Evolutionary conservation across 495 filamentous ascomycete species (phyloP).

Genomic region (Neurospora sp.): DNA sequence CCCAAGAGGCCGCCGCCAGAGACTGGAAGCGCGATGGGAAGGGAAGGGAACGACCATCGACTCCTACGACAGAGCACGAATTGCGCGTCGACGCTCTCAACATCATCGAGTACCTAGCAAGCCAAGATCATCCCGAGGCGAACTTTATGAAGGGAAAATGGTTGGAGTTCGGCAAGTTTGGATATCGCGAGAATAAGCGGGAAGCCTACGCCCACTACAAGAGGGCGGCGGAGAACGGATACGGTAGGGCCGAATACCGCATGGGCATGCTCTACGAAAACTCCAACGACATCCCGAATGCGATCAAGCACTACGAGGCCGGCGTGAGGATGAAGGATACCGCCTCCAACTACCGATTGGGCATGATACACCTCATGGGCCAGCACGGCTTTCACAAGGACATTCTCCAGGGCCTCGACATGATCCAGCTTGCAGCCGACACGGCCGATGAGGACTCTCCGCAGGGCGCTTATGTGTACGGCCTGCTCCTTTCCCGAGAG

Average conservation of each 20-base stretch:
- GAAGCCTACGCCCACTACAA: conserved; percentile 83
- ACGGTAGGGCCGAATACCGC: conserved; percentile 87
- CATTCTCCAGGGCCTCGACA: conserved; percentile 62
- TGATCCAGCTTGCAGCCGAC: conserved; percentile 73
- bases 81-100: conserved; percentile 81
- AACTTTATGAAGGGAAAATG: conserved; percentile 93
- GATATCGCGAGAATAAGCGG: conserved; percentile 77
- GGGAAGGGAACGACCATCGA: conserved; percentile 55
- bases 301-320: conserved; percentile 75
- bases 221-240: conserved; percentile 79
- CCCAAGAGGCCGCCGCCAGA: conserved; percentile 56
- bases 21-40: conserved; percentile 48
- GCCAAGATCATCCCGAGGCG: conserved; percentile 87
- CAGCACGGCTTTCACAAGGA: conserved; percentile 85
- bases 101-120: conserved; percentile 78
- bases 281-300: conserved; percentile 82
- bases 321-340: conserved; percentile 74
- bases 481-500: conserved; percentile 87
- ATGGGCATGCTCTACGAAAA: conserved; percentile 98
- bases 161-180: conserved; percentile 97
- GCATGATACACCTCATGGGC: conserved; percentile 94
- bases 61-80: conserved; percentile 80
- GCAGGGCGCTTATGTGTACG: conserved; percentile 93
- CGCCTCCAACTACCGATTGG: conserved; percentile 86
- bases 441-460: conserved; percentile 95